Percentiles rank a stretch among this genome's conserved stretches.
Evolutionary conservation across 208 protist species (phyloP).

Genomic region (Acanthamoeba royreba): DNA sequence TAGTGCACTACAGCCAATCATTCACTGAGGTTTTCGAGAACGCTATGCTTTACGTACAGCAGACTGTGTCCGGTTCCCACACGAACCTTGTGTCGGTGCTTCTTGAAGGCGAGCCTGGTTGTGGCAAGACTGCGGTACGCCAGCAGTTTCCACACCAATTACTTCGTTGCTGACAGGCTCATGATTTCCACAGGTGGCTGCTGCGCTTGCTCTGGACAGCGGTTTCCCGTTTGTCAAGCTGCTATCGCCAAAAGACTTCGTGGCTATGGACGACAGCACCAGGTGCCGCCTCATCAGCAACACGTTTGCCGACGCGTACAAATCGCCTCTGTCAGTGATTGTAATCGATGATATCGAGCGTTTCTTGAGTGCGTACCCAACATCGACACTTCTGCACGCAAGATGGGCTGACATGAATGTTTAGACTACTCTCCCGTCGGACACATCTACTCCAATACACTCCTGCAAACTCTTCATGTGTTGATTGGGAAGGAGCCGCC

Average conservation of each 20-base stretch:
- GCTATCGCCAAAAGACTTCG: slow-evolving; percentile 89
- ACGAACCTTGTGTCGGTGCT: slow-evolving; percentile 82
- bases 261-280: slow-evolving; percentile 68
- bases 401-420: not conserved
- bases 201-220: slow-evolving; percentile 84
- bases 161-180: too few relatives aligned
- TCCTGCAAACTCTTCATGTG: slow-evolving; percentile 95
- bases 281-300: slow-evolving; percentile 56
- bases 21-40: slow-evolving; percentile 80
- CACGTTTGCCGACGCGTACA: slow-evolving; percentile 98
- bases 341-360: slow-evolving; percentile 98
- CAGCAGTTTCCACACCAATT: too few relatives aligned
- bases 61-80: slow-evolving; percentile 78
- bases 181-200: too few relatives aligned
- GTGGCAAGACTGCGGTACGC: slow-evolving; percentile 94
- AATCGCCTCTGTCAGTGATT: slow-evolving; percentile 93
- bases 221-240: slow-evolving; percentile 96
- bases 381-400: not conserved
- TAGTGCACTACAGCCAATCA: slow-evolving; percentile 86
- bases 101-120: slow-evolving; percentile 64
- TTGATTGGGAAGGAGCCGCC: slow-evolving; percentile 92
- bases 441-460: slow-evolving; percentile 96
- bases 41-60: slow-evolving; percentile 81
- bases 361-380: slow-evolving; percentile 68
- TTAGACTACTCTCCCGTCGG: slow-evolving; percentile 93